Evolutionary conservation across 306 rosid genomes (phyloP), one percentile per base, ranked within the genome.

Genomic region (Spatholobus suberectus): DNA sequence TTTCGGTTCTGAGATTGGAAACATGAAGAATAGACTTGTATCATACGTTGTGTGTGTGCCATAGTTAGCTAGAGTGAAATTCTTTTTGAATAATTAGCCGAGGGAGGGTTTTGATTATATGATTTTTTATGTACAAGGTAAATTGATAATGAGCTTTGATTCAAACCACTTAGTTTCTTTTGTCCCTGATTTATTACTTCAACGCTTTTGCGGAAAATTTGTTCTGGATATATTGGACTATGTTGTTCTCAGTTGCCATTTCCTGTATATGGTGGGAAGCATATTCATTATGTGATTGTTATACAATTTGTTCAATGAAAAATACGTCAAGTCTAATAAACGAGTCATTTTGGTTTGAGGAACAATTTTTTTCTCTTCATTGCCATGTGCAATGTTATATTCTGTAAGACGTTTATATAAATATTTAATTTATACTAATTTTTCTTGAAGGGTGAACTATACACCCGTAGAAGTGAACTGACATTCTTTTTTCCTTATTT

Each of bases 31-130:
- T 88, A 77, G 70, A 83, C 44, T 85, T 95, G 96, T 95, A 95
- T 85, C 89, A 95, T 93, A 92, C 88, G 82, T 89, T 87, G 87
- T 89, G 87, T 77, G 91, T 89, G 94, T 88, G 95, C 87, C 87
- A 86, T 87, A 80, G 86, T 76, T 89, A 91, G 97, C 71, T 88
- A 94, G 95, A 90, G 87, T 90, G 90, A 92, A 81, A 94, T 96
- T 96, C 99, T 96, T 96, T 82, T 86, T 72, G 81, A 86, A 90
- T 90, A 90, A 89, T 85, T 85, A 90, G 91, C 82, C 26, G 90
- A 74, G 88, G 84, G 88, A 81, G 91, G 90, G 81, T 70, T 89
- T 86, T 87, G 87, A 82, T 83, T 83, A 78, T 88, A 87, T 90
- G 86, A 87, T 90, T 89, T 93, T 87, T 79, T 83, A 80, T 85